Evolutionary conservation across 306 rosid genomes (phyloP).

Genomic region (Sicyos baderoa): DNA sequence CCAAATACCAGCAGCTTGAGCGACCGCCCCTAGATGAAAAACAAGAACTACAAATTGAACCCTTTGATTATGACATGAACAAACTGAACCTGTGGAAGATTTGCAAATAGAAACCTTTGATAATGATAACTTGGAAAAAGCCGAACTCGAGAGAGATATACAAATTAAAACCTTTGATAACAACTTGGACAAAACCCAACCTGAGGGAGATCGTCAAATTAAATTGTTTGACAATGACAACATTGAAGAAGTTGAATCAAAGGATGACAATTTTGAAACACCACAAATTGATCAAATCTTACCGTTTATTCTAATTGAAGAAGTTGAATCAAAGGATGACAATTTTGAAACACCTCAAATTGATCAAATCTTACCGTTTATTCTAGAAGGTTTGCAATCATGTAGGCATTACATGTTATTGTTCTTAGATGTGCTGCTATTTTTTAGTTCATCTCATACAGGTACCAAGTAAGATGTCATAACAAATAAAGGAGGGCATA

Average conservation of each 20-base stretch:
- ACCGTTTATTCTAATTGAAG: conserved; percentile 59
- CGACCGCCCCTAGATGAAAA: conserved; percentile 31
- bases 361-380: conserved; percentile 56
- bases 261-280: conserved; percentile 34
- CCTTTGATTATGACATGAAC: conserved; percentile 22
- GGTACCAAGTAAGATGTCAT: conserved; percentile 64
- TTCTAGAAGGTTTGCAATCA: conserved; percentile 81
- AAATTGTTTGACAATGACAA: conserved; percentile 29
- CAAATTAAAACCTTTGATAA: conserved; percentile 32
- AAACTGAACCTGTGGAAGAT: too few species aligned
- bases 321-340: conserved; percentile 33
- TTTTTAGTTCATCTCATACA: conserved; percentile 62
- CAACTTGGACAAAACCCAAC: conserved; percentile 29
- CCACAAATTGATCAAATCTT: conserved; percentile 48
- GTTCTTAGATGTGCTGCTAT: conserved; percentile 48
- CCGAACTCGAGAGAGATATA: conserved; percentile 15
- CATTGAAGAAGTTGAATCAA: conserved; percentile 23
- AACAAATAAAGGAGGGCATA: conserved; percentile 43
- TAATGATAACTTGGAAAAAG: conserved; percentile 29
- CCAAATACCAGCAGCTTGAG: conserved; percentile 71
- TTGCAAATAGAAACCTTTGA: neutral
- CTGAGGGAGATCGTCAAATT: conserved; percentile 17
- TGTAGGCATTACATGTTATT: conserved; percentile 52
- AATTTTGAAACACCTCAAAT: conserved; percentile 37
- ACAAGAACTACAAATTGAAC: conserved; percentile 31